phyloP scores from a whole-genome alignment of 208 protist species.

The Trichomonas vaginalis region DNA sequence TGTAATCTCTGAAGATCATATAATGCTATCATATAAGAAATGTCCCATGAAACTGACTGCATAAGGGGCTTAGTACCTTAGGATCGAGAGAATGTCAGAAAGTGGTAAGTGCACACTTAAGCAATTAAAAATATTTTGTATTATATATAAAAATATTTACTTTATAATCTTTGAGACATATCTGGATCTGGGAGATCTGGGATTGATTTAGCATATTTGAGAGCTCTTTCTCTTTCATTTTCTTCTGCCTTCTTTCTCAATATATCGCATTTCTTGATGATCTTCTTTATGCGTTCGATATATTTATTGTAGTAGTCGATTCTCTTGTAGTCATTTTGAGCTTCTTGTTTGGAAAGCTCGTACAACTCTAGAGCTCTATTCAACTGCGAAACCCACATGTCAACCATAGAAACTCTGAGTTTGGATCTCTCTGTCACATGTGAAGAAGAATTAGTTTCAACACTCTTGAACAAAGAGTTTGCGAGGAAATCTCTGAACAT shows the following conservation, averaged over 20 bases:
- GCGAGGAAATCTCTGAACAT: background rate
- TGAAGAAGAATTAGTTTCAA: background rate
- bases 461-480: background rate
- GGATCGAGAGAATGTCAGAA: too few relatives aligned
- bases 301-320: background rate
- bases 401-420: background rate
- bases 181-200: background rate
- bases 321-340: too few relatives aligned
- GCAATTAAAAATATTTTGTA: too few relatives aligned
- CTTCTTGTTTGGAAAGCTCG: background rate
- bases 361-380: background rate
- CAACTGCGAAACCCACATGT: background rate
- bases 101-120: too few relatives aligned
- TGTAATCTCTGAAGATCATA: too few relatives aligned
- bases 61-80: too few relatives aligned
- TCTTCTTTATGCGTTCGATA: slow-evolving; percentile 32
- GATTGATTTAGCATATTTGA: background rate
- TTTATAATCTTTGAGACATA: background rate
- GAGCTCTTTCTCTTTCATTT: background rate
- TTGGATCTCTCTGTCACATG: background rate
- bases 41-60: too few relatives aligned
- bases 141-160: background rate
- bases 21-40: too few relatives aligned
- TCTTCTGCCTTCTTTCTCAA: slow-evolving; percentile 50
- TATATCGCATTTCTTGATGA: slow-evolving; percentile 60